Percentiles rank a stretch among this genome's conserved stretches.
Evolutionary conservation across 2,329 filamentous ascomycete species (phyloP).

Genomic region (Passalora sequoiae): DNA sequence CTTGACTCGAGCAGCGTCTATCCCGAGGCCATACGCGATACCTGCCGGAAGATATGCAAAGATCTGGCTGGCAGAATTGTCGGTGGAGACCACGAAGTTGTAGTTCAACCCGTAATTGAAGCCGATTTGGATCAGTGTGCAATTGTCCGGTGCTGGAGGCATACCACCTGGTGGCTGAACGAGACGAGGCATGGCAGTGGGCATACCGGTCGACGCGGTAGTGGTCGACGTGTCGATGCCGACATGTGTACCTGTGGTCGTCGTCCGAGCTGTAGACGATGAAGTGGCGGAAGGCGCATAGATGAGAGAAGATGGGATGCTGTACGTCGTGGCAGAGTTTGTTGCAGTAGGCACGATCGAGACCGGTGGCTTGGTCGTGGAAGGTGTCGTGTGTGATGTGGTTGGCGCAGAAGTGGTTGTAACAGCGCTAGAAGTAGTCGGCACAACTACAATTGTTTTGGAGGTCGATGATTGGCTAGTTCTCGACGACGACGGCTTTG

Average conservation of each 20-base stretch:
- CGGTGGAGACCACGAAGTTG: constrained; percentile 67
- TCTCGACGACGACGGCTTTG: background rate
- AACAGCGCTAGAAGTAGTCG: constrained; percentile 5
- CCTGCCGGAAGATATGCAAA: constrained; percentile 72
- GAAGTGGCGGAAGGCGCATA: constrained; percentile 46
- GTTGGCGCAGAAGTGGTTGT: background rate
- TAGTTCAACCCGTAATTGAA: constrained; percentile 81
- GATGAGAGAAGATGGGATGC: constrained; percentile 59
- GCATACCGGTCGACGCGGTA: constrained; percentile 49
- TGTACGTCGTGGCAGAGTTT: constrained; percentile 42
- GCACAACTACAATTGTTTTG: background rate
- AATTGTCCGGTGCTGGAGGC: constrained; percentile 54
- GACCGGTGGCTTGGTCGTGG: constrained; percentile 26
- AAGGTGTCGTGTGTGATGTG: constrained; percentile 11
- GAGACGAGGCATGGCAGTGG: constrained; percentile 64
- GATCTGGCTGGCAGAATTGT: constrained; percentile 74
- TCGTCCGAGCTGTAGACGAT: constrained; percentile 5
- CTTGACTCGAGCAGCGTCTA: constrained; percentile 48
- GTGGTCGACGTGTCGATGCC: constrained; percentile 42
- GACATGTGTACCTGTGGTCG: constrained; percentile 15
- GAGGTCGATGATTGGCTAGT: constrained; percentile 7
- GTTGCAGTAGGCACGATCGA: constrained; percentile 46
- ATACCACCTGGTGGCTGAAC: constrained; percentile 65
- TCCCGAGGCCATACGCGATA: constrained; percentile 59
- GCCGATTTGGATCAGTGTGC: constrained; percentile 72